These are phyloP conservation scores for Microascus cirrosus DNA, from an alignment of 2,329 filamentous ascomycete genomes.

Conservation along the genomic window DNA sequence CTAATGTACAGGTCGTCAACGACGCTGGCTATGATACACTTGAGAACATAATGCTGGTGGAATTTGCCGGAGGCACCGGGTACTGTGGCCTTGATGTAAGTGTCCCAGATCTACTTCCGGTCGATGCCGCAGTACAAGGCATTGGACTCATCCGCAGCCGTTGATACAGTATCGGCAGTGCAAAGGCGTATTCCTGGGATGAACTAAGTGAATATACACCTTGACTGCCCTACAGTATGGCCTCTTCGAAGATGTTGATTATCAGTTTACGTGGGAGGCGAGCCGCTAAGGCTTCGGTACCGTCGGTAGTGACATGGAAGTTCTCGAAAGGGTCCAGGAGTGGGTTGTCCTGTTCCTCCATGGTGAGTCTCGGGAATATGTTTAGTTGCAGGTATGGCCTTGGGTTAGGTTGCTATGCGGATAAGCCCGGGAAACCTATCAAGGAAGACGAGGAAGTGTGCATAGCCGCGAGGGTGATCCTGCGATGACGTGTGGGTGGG, in stretches of 20 bases:
- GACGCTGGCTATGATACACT: neutral
- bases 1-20: neutral
- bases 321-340: neutral
- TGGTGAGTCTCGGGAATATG: neutral
- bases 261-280: neutral
- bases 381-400: neutral
- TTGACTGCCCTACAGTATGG: neutral
- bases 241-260: neutral
- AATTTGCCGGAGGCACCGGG: neutral
- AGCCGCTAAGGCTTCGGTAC: neutral
- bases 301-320: neutral
- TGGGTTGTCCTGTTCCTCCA: neutral
- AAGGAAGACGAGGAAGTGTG: no score
- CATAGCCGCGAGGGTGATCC: no score
- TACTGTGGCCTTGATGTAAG: neutral
- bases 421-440: no score
- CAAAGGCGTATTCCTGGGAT: neutral
- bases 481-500: no score
- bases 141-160: neutral
- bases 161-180: neutral
- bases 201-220: neutral
- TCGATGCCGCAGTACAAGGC: neutral
- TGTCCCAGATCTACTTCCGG: neutral
- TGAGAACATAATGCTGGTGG: neutral
- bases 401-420: neutral